Base-by-base conservation (phyloP, 495 filamentous ascomycete species). In the Aspergillus baeticus region DNA sequence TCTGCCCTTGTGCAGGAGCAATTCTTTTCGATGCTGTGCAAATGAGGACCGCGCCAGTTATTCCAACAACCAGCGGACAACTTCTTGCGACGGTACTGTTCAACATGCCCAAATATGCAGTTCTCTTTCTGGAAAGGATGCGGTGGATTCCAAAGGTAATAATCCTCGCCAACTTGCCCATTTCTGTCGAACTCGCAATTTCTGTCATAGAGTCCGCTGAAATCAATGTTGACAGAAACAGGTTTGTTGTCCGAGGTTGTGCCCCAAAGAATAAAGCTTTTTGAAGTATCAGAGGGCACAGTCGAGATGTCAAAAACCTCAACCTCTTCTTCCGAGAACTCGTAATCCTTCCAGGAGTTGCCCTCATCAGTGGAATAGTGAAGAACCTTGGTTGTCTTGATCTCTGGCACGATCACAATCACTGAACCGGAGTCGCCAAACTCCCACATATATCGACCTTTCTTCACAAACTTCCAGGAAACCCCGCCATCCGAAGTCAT, bases 361-460 rank as follows among this genome's bases (percentile, higher is more conserved):
- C 95, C 95, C 60, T 89, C 84, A 63, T 98, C 86, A 10, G 88
- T 74, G 35, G 90, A 86, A 72, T 92, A 98, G 55, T 80, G 82
- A 43, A 98, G 69, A 0, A 75, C 65, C 41, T 88, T 86, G 4
- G 91, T 91, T 43, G 85, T 77, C 46, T 72, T 71, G 8, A 67
- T 69, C 51, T 88, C 78, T 41, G 82, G 70, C 23, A 92, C 90
- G 50, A 99, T 86, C 26, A 96, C 91, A 52, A 98, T 81, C 60
- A 98, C 83, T 1, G 89, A 91, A 15, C 95, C 95, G 66, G 95
- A 89, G 59, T 98, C 95, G 51, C 94, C 94, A 62, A 87, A 95
- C 61, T 96, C 91, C 89, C 91, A 99, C 72, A 87, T 86, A 72
- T 91, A 95, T 34, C 74, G 80, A 7, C 94, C 95, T 65, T 93